A percentile compares a stretch with the other conserved stretches of the same genome.
These are phyloP conservation scores for Mytilinidion resinicola DNA, from an alignment of 495 filamentous ascomycete genomes.

Conservation along the genomic window DNA sequence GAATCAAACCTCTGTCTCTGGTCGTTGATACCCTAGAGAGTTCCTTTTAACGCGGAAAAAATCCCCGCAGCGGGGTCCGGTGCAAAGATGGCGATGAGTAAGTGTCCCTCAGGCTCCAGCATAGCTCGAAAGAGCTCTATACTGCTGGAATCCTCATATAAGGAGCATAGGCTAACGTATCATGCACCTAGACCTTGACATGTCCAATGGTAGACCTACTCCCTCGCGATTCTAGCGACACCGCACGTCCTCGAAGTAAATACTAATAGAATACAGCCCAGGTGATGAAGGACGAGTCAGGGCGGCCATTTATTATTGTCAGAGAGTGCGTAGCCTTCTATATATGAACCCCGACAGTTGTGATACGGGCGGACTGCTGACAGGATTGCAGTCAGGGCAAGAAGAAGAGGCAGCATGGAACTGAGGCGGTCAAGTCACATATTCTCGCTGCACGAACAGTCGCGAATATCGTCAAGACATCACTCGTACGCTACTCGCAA, in stretches of 20 bases:
- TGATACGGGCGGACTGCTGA: not conserved
- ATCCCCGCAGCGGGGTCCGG: constrained; percentile 26
- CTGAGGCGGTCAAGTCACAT: constrained; percentile 94
- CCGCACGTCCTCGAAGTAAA: not conserved
- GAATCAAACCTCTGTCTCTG: not conserved
- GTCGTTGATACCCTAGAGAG: not conserved
- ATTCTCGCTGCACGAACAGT: constrained; percentile 95
- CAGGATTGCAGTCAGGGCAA: constrained; percentile 70
- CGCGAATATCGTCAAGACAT: constrained; percentile 94
- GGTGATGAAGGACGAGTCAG: constrained; percentile 87
- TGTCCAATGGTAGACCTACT: constrained; percentile 58
- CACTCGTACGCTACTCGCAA: constrained; percentile 45
- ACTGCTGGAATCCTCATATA: constrained; percentile 8
- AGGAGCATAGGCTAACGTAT: constrained; percentile 1
- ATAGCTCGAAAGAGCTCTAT: constrained; percentile 11
- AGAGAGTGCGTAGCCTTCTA: constrained; percentile 68
- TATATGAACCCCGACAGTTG: no score
- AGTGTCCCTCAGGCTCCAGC: constrained; percentile 30
- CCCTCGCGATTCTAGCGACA: not conserved
- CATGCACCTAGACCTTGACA: constrained; percentile 55
- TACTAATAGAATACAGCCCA: constrained; percentile 44
- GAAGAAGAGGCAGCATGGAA: constrained; percentile 95
- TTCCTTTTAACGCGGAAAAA: constrained; percentile 28
- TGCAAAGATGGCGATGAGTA: constrained; percentile 60
- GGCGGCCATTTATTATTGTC: constrained; percentile 95